phyloP scores from a whole-genome alignment of 371 early-diverging fungal species.

The Ordospora pajunii region DNA sequence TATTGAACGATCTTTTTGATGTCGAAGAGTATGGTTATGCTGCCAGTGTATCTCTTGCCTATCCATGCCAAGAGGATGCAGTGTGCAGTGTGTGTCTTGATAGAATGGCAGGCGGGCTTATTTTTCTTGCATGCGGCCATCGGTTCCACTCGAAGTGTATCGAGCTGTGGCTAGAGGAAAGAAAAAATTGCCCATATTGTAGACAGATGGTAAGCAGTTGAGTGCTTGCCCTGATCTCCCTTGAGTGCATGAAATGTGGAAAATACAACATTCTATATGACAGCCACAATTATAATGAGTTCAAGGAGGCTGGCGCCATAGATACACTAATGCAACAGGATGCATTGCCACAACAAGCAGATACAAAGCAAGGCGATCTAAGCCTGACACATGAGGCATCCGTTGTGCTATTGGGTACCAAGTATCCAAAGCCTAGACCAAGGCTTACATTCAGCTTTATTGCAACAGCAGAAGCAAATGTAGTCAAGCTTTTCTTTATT shows the following conservation, averaged over 20 bases:
- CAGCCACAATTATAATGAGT: too few species aligned
- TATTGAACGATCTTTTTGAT: too few species aligned
- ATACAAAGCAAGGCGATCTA: not conserved
- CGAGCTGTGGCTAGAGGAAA: not conserved
- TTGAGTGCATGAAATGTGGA: too few species aligned
- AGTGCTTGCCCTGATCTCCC: not conserved
- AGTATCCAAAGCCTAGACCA: not conserved
- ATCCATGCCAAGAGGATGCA: not conserved
- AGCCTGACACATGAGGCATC: not conserved
- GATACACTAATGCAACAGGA: too few species aligned
- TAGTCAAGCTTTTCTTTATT: conserved; percentile 1
- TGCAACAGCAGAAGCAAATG: not conserved
- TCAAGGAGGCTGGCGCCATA: too few species aligned
- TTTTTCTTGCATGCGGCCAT: not conserved
- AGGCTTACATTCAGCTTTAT: not conserved
- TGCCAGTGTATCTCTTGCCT: too few species aligned
- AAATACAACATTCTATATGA: too few species aligned
- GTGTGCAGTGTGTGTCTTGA: not conserved
- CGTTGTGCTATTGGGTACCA: not conserved
- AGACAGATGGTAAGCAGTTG: not conserved
- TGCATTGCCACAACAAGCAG: too few species aligned
- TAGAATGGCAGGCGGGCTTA: not conserved
- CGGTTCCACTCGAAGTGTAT: not conserved
- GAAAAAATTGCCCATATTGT: not conserved
- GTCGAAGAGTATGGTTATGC: too few species aligned